Conservation (phyloP, 1,139 yeast species). For the Chernovozyma aurita region DNA sequence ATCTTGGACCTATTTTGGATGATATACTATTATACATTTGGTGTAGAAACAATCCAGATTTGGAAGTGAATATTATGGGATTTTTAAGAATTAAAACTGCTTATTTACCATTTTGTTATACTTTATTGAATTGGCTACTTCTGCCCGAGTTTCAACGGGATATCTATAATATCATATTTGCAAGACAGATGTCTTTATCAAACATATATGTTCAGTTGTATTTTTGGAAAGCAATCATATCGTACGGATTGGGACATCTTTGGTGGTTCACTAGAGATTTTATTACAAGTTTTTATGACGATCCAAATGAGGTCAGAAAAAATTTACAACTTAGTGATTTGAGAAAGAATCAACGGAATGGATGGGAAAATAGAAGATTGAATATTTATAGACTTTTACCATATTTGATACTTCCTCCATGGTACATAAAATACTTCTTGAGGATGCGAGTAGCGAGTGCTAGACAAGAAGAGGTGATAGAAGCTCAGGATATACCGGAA, state of each 20-base stretch:
- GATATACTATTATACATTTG: slow-evolving; percentile 26
- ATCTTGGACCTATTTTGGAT: slow-evolving; percentile 22
- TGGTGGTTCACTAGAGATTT: slow-evolving; percentile 37
- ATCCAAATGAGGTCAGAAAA: slow-evolving; percentile 13
- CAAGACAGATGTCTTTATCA: slow-evolving; percentile 2
- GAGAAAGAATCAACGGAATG: slow-evolving; percentile 11
- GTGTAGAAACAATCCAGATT: slow-evolving; percentile 26
- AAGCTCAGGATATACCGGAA: neutral
- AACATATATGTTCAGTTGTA: slow-evolving; percentile 6
- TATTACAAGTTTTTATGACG: slow-evolving; percentile 19
- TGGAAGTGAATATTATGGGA: slow-evolving; percentile 23
- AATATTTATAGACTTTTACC: slow-evolving; percentile 13
- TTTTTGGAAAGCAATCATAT: slow-evolving; percentile 18
- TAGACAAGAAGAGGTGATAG: neutral
- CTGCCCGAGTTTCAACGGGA: slow-evolving; percentile 10
- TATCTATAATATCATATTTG: slow-evolving; percentile 1
- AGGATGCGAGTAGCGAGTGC: neutral
- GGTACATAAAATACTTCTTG: slow-evolving; percentile 19
- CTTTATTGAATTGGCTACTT: slow-evolving; percentile 15
- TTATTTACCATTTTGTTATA: slow-evolving; percentile 24
- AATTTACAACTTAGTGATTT: slow-evolving; percentile 7
- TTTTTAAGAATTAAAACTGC: slow-evolving; percentile 20
- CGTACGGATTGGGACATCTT: slow-evolving; percentile 26
- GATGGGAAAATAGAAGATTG: slow-evolving; percentile 9
- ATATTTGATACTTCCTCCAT: slow-evolving; percentile 29